Evolutionary conservation across 1,284 basidiomycete species (phyloP).

Genomic region (Fomitopsis pinicola): DNA sequence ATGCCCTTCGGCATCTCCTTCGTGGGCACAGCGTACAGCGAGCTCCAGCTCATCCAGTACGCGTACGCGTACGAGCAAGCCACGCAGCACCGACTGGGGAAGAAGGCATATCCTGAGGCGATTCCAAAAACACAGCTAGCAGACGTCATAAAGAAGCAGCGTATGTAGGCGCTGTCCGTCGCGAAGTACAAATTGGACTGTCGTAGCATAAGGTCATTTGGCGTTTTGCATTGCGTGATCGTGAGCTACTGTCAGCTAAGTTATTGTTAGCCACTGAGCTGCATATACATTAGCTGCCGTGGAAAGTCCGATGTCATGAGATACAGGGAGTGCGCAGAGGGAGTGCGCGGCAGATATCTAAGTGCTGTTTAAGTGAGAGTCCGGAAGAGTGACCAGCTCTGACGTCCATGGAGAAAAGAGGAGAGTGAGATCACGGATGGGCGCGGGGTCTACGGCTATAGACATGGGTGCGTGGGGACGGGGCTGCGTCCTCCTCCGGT

Average conservation of each 20-base stretch:
- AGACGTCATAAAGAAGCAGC: slow-evolving; percentile 27
- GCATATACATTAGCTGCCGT: background rate
- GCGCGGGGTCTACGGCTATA: slow-evolving; percentile 7
- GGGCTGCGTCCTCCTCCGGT: background rate
- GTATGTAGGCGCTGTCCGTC: background rate
- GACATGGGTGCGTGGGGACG: slow-evolving; percentile 1
- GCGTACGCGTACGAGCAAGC: slow-evolving; percentile 55
- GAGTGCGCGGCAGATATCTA: background rate
- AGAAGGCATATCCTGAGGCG: slow-evolving; percentile 40
- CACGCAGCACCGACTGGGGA: slow-evolving; percentile 32
- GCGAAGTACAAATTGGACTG: background rate
- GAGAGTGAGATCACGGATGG: slow-evolving; percentile 1
- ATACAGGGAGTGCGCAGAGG: background rate
- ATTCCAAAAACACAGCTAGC: slow-evolving; percentile 47
- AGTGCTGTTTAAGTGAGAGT: background rate
- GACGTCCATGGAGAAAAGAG: background rate
- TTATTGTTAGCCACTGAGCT: background rate
- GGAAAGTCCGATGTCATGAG: background rate
- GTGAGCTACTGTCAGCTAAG: background rate
- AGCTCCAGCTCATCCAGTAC: slow-evolving; percentile 41
- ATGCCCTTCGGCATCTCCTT: slow-evolving; percentile 49
- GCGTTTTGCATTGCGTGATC: background rate
- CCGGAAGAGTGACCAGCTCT: background rate
- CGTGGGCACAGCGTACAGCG: slow-evolving; percentile 46
- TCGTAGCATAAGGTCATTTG: background rate